Evolutionary conservation across 2,329 filamentous ascomycete species (phyloP).

Genomic region (Aspergillus hortae): DNA sequence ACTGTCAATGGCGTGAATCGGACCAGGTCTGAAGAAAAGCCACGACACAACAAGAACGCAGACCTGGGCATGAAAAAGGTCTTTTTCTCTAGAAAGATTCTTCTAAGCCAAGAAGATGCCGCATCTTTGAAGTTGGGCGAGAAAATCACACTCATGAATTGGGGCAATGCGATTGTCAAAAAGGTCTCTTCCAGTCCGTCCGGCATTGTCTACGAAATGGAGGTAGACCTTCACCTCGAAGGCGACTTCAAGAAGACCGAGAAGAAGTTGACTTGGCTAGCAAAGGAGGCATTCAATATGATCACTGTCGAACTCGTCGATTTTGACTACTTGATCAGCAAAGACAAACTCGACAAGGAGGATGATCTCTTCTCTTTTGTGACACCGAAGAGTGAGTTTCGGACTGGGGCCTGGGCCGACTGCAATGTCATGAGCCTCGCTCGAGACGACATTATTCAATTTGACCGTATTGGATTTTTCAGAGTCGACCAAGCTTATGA

Average conservation of each 20-base stretch:
- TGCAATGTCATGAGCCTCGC: conserved; percentile 74
- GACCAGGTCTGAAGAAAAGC: conserved; percentile 67
- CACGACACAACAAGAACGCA: conserved; percentile 85
- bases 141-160: conserved; percentile 94
- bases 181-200: conserved; percentile 48
- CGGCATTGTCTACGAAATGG: conserved; percentile 64
- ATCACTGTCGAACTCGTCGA: conserved; percentile 83
- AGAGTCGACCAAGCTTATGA: conserved; percentile 66
- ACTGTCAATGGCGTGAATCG: conserved; percentile 63
- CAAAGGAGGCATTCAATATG: conserved; percentile 66
- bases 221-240: conserved; percentile 82
- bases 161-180: conserved; percentile 63
- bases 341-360: conserved; percentile 88
- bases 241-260: conserved; percentile 92
- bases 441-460: conserved; percentile 88
- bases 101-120: conserved; percentile 83
- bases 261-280: conserved; percentile 96
- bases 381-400: conserved; percentile 69
- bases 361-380: conserved; percentile 84
- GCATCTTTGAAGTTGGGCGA: conserved; percentile 76
- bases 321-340: conserved; percentile 91
- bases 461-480: conserved; percentile 91
- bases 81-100: conserved; percentile 56
- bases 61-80: conserved; percentile 83
- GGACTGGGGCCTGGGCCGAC: conserved; percentile 73